A percentile compares a stretch with the other conserved stretches of the same genome.
phyloP scores from a whole-genome alignment of 768 basidiomycete genomes.

The Polyporus arcularius region DNA sequence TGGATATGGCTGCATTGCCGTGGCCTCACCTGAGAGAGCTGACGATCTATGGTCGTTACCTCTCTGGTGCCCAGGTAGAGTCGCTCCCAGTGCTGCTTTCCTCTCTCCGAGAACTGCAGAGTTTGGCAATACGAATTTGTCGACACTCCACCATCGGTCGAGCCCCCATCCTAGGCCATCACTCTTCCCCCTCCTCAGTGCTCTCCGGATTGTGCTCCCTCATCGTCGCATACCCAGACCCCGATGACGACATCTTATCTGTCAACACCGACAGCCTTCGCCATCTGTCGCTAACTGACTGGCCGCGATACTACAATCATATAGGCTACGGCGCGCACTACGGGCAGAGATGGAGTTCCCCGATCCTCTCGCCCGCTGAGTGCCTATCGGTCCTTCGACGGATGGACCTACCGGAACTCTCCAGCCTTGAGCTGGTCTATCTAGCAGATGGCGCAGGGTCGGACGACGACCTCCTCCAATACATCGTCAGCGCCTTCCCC shows the following conservation, averaged over 20 bases:
- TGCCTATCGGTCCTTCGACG: background rate
- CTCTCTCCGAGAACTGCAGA: background rate
- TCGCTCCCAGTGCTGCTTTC: background rate
- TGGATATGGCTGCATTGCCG: background rate
- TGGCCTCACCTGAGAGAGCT: background rate
- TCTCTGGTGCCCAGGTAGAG: background rate
- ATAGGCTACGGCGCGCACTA: background rate
- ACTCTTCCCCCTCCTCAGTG: background rate
- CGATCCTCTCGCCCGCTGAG: background rate
- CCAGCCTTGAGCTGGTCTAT: background rate
- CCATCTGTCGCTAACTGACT: background rate
- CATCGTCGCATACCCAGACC: background rate
- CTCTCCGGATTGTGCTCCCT: background rate
- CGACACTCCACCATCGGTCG: background rate
- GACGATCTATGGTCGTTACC: background rate
- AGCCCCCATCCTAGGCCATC: background rate
- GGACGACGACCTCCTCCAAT: constrained; percentile 1
- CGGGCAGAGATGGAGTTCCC: background rate
- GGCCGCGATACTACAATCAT: background rate
- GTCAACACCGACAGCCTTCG: background rate
- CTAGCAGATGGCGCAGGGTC: background rate
- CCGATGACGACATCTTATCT: background rate
- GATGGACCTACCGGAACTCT: background rate
- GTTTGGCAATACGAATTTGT: background rate
- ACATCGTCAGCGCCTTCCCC: background rate